These are phyloP conservation scores for Fusarium sp. DNA, from an alignment of 2,329 filamentous ascomycete genomes.

Conservation along the genomic window DNA sequence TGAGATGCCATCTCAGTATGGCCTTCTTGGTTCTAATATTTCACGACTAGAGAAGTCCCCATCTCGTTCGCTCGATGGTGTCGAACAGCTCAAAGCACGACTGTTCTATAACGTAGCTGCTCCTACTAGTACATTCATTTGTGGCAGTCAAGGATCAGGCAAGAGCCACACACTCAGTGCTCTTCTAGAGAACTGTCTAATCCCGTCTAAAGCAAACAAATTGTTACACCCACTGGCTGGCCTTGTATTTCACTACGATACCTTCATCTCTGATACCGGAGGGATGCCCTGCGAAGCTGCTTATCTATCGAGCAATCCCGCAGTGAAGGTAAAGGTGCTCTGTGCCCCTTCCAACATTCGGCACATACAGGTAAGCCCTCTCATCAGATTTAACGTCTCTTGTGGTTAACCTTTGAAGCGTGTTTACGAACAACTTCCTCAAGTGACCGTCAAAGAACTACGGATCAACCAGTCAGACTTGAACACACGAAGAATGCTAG, in stretches of 20 bases:
- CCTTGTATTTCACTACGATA: background rate
- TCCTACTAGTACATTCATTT: background rate
- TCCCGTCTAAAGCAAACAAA: background rate
- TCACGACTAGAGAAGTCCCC: background rate
- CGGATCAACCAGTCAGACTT: background rate
- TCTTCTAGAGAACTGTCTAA: background rate
- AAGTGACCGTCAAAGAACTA: background rate
- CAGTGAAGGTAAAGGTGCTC: background rate
- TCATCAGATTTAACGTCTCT: too few relatives aligned
- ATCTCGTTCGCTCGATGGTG: too few relatives aligned
- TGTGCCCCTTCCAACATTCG: background rate
- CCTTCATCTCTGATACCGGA: background rate
- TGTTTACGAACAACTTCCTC: background rate
- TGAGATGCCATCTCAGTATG: background rate
- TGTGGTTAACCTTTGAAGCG: background rate
- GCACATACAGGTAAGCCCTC: background rate
- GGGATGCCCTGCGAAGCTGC: background rate
- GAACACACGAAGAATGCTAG: background rate
- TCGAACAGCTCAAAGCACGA: background rate
- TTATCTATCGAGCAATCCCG: background rate
- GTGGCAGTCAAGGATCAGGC: slow-evolving; percentile 4
- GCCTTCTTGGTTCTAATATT: background rate
- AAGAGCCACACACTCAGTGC: background rate
- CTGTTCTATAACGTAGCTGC: background rate
- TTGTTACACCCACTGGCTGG: background rate